A percentile compares a stretch with the other conserved stretches of the same genome.
Conservation (phyloP, 352 stramenopile genomes). For the Pythium dissimile region DNA sequence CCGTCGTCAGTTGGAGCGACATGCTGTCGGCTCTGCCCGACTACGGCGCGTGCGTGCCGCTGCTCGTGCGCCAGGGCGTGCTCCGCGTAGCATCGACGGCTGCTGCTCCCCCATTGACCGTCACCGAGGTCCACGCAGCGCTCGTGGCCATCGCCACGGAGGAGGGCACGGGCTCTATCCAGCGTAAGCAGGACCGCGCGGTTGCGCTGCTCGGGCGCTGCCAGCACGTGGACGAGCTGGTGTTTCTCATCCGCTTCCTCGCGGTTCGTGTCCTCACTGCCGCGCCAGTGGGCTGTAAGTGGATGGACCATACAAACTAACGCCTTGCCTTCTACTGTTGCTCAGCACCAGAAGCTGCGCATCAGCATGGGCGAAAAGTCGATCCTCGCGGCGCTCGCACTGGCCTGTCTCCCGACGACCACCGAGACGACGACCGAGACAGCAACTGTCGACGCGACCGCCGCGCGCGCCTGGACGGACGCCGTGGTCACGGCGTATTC, state of each 20-base stretch:
- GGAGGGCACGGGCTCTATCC: conserved; percentile 48
- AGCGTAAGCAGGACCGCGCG: conserved; percentile 60
- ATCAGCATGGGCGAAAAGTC: conserved; percentile 84
- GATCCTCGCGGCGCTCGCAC: conserved; percentile 60
- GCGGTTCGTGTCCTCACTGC: conserved; percentile 42
- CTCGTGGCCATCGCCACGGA: conserved; percentile 56
- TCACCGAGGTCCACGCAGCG: conserved; percentile 47
- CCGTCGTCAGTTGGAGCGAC: conserved; percentile 23
- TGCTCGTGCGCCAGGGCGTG: conserved; percentile 8
- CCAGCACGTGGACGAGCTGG: conserved; percentile 52
- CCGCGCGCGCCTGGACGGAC: conserved; percentile 38
- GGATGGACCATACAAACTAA: too few species aligned
- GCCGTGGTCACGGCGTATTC: conserved; percentile 66
- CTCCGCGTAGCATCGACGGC: not conserved
- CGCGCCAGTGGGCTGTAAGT: too few species aligned
- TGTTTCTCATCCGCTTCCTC: conserved; percentile 70
- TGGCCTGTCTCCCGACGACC: conserved; percentile 25
- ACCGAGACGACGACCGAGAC: too few species aligned
- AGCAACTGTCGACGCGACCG: conserved; percentile 21
- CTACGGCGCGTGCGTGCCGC: conserved; percentile 16
- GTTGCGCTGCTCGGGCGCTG: conserved; percentile 47
- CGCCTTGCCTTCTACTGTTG: too few species aligned
- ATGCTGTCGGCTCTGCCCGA: conserved; percentile 29
- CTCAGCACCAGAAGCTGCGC: conserved; percentile 79
- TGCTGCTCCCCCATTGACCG: conserved; percentile 24